A percentile compares a stretch with the other conserved stretches of the same genome.
phyloP scores from a whole-genome alignment of 2,329 filamentous ascomycete genomes.

The Arachnomyces sp. region DNA sequence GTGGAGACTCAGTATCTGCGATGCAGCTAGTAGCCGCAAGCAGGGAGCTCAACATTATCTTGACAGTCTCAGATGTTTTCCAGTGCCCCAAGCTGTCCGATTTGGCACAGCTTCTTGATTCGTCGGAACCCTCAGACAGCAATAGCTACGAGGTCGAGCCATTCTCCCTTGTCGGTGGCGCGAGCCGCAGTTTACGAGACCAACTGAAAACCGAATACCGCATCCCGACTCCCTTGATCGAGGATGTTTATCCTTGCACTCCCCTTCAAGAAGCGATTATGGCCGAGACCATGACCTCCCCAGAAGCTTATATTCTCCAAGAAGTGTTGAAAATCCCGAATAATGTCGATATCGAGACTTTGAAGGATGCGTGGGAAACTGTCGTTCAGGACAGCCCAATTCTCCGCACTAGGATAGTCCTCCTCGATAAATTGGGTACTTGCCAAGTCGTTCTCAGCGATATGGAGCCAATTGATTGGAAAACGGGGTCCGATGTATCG shows the following conservation, averaged over 20 bases:
- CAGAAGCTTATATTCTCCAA: slow-evolving; percentile 42
- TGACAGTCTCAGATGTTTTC: slow-evolving; percentile 39
- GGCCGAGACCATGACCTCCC: slow-evolving; percentile 29
- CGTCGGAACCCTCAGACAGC: neutral
- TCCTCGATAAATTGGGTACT: slow-evolving; percentile 9
- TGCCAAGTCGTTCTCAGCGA: slow-evolving; percentile 18
- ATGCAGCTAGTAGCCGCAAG: slow-evolving; percentile 39
- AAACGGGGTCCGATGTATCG: slow-evolving; percentile 8
- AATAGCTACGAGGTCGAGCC: neutral
- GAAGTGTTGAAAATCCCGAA: slow-evolving; percentile 34
- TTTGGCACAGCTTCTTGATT: slow-evolving; percentile 28
- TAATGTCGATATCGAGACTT: slow-evolving; percentile 29
- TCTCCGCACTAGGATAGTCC: slow-evolving; percentile 28
- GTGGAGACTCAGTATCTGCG: slow-evolving; percentile 40
- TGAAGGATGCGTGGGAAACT: slow-evolving; percentile 31
- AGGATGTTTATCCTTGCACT: slow-evolving; percentile 21
- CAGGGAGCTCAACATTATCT: slow-evolving; percentile 29
- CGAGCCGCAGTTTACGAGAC: slow-evolving; percentile 2
- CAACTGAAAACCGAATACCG: slow-evolving; percentile 7
- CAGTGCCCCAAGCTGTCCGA: slow-evolving; percentile 34
- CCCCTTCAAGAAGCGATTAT: slow-evolving; percentile 18
- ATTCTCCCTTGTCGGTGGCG: slow-evolving; percentile 1
- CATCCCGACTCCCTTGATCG: slow-evolving; percentile 8
- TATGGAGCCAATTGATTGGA: slow-evolving; percentile 12
- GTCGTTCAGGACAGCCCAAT: slow-evolving; percentile 29